Conservation (phyloP, 208 protist genomes). For the Trypanosoma vivax region DNA sequence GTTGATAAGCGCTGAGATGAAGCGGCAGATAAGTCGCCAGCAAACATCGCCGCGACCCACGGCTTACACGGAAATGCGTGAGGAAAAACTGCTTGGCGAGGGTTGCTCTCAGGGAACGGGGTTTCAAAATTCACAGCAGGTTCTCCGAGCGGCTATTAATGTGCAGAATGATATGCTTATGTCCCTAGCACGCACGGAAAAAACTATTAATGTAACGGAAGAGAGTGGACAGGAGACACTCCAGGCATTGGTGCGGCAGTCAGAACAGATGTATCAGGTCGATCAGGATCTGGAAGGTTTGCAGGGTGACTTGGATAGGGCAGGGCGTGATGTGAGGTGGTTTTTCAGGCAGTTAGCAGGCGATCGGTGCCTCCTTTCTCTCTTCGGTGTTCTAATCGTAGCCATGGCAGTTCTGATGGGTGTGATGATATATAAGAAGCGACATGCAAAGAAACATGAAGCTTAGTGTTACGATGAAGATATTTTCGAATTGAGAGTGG, state of each 20-base stretch:
- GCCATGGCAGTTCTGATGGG: constrained; percentile 65
- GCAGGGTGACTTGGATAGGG: constrained; percentile 65
- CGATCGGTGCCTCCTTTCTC: constrained; percentile 70
- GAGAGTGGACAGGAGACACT: constrained; percentile 62
- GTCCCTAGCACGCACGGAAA: constrained; percentile 65
- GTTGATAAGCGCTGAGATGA: constrained; percentile 58
- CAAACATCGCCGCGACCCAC: constrained; percentile 17
- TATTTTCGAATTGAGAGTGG: too few relatives aligned
- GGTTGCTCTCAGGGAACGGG: constrained; percentile 51
- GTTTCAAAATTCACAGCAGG: constrained; percentile 66
- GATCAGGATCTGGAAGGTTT: constrained; percentile 75
- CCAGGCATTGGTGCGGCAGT: constrained; percentile 54
- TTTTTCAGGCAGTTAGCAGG: constrained; percentile 71
- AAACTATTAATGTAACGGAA: constrained; percentile 62
- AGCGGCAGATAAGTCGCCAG: constrained; percentile 58
- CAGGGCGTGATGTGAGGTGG: constrained; percentile 58
- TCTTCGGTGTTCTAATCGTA: constrained; percentile 62
- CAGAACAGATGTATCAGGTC: constrained; percentile 73
- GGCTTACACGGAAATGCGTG: constrained; percentile 51
- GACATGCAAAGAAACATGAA: constrained; percentile 22
- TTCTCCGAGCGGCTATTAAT: constrained; percentile 59
- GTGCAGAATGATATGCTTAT: constrained; percentile 71
- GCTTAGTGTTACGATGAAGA: too few relatives aligned
- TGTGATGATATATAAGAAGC: constrained; percentile 66
- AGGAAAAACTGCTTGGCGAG: constrained; percentile 62